These are phyloP conservation scores for Cercospora sesami DNA, from an alignment of 2,329 filamentous ascomycete species.

Conservation along the genomic window DNA sequence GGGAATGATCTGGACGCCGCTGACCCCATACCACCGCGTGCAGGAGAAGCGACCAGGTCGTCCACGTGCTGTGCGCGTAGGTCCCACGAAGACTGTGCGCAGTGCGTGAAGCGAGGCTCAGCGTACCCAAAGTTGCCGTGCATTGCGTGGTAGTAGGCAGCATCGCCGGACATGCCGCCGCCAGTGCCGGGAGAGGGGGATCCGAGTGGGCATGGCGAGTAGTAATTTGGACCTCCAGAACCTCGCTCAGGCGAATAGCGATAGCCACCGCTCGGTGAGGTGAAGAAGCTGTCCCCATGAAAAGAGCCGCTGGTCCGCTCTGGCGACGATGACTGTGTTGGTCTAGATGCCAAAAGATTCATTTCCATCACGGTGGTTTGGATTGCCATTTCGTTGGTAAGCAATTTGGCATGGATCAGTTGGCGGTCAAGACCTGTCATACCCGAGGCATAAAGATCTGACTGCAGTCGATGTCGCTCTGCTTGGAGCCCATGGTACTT, in stretches of 20 bases:
- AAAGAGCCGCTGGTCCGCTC: background rate
- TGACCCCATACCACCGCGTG: background rate
- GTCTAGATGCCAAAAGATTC: background rate
- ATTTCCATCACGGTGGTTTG: constrained; percentile 1
- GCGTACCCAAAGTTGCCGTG: background rate
- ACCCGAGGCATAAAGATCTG: background rate
- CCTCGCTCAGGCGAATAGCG: background rate
- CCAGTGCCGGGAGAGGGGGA: background rate
- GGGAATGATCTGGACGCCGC: background rate
- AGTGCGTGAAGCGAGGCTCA: background rate
- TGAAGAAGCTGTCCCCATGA: background rate
- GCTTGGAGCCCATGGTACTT: background rate
- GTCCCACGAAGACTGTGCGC: constrained; percentile 10
- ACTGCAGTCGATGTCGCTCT: background rate
- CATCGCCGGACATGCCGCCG: background rate
- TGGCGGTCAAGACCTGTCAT: background rate
- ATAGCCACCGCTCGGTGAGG: background rate
- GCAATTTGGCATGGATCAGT: background rate
- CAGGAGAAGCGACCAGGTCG: constrained; percentile 9
- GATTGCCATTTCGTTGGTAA: background rate
- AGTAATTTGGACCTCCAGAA: background rate
- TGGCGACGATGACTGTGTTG: background rate
- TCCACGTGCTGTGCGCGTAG: constrained; percentile 9
- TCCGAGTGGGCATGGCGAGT: background rate
- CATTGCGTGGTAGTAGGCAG: constrained; percentile 1